These are phyloP conservation scores for Fusarium albosuccineum DNA, from an alignment of 2,329 filamentous ascomycete species.

Conservation along the genomic window DNA sequence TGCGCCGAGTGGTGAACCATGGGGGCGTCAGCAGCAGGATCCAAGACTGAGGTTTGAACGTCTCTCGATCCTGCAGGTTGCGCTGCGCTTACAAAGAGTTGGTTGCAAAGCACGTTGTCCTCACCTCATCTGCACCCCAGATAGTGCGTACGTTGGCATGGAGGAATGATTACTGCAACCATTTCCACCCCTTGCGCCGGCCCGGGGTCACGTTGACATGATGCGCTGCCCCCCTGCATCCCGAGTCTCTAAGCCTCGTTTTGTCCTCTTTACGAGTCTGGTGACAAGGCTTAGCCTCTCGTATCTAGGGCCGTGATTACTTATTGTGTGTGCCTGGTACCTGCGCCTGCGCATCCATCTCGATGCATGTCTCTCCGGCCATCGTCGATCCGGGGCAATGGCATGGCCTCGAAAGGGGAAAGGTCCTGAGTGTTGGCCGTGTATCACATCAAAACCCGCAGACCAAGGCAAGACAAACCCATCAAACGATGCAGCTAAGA, in stretches of 20 bases:
- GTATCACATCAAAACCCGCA: constrained; percentile 12
- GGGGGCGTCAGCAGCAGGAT: neutral
- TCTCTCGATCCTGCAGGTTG: no score
- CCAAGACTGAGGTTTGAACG: neutral
- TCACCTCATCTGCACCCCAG: constrained; percentile 8
- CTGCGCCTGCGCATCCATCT: constrained; percentile 1
- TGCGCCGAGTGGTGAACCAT: no score
- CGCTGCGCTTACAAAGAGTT: neutral
- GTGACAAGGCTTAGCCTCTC: constrained; percentile 28
- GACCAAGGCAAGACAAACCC: constrained; percentile 4
- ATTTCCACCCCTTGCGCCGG: constrained; percentile 28
- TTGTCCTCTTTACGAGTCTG: constrained; percentile 1
- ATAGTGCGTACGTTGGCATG: constrained; percentile 5
- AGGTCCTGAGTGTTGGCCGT: neutral
- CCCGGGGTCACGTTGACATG: constrained; percentile 35
- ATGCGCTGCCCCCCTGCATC: constrained; percentile 27
- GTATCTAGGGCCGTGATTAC: neutral
- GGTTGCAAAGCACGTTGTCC: neutral
- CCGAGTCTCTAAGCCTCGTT: constrained; percentile 23
- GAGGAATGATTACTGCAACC: constrained; percentile 14
- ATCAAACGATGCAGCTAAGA: neutral
- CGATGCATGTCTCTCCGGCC: constrained; percentile 18
- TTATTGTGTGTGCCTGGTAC: neutral
- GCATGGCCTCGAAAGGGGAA: neutral
- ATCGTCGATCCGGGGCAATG: constrained; percentile 32